Base-by-base conservation (phyloP, 352 stramenopile genomes). In the Globisporangium nodosum region DNA sequence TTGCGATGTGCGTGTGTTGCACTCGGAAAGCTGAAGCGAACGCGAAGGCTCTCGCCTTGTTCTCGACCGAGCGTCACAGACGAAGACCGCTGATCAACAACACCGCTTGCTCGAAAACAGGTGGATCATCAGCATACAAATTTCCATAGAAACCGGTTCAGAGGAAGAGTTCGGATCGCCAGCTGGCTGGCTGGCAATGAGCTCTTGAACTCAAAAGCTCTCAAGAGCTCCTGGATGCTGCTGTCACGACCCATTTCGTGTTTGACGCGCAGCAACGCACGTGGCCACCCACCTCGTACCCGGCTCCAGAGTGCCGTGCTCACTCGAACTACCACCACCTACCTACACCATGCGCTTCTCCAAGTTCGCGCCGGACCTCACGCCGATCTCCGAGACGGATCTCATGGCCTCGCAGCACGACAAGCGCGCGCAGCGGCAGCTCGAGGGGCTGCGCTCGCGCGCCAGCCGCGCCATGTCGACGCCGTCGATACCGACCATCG, bases 331-430 rank as follows among this genome's bases (percentile, higher is more conserved):
- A 37, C 31, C 6, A 11, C 31, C 8, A 3, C 9, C 5, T 40
- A 55, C 21, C 33, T 54, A 48, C 16, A 47, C 12, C 20, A 76
- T 70, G 61, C 73, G 73, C 55, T 54, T 69, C 60, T 66, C 63
- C 66, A 87, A 85, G 50, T 87, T 81, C 55, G 54, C 72, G 3
- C 75, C 77, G 1, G 65, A 78, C 37, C 75, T 87, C 47, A 72
- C 66, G 47, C 74, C 75, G 24, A 88, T 88, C 56, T 82, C 77
- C 39, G 74, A 88, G 63, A 83, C 72, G 4, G 65, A 64, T 30
- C 78, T 73, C 21, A 82, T 84, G n/a, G 73, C 63, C 46, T 47
- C 49, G 35, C 52, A 69, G 20, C 51, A 27, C 47, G 52, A 54
- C 43, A 47, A 61, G 39, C 42, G 43, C 4, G 35, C 39, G 21